A percentile compares a stretch with the other conserved stretches of the same genome.
Conservation (phyloP, 2,329 filamentous ascomycete species). For the Fusarium begoniae region DNA sequence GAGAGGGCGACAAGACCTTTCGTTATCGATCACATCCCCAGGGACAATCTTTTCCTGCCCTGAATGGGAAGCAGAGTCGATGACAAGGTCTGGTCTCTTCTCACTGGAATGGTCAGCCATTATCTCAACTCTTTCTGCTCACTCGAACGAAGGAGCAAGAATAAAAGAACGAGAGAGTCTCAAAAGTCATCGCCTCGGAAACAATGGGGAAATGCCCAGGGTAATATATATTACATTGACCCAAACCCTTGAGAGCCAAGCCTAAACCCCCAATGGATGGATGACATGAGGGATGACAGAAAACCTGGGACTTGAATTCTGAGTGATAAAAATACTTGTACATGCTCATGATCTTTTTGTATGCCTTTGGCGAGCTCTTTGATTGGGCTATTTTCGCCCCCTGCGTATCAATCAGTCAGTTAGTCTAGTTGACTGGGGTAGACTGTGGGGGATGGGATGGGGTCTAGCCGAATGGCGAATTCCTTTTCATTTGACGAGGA, state of each 20-base stretch:
- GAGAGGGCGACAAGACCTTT: slow-evolving; percentile 9
- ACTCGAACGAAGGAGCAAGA: neutral
- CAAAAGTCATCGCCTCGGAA: slow-evolving; percentile 1
- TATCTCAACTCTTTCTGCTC: neutral
- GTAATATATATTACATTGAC: slow-evolving; percentile 24
- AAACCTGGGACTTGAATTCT: neutral
- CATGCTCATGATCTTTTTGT: neutral
- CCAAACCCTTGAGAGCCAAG: slow-evolving; percentile 15
- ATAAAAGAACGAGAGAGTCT: neutral
- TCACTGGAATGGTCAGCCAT: slow-evolving; percentile 21
- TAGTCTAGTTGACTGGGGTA: slow-evolving; percentile 7
- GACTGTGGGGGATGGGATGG: slow-evolving; percentile 32
- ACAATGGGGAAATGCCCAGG: slow-evolving; percentile 15
- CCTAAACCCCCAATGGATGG: slow-evolving; percentile 21
- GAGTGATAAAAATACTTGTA: neutral
- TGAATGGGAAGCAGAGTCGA: slow-evolving; percentile 4
- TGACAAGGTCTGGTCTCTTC: slow-evolving; percentile 14
- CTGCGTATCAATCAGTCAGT: slow-evolving; percentile 13
- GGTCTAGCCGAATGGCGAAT: slow-evolving; percentile 23
- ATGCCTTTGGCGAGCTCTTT: neutral
- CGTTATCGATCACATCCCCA: slow-evolving; percentile 1
- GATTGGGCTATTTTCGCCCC: neutral
- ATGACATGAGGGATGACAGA: neutral
- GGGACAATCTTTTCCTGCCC: neutral
- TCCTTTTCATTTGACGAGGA: neutral